Percentiles rank a stretch among this genome's conserved stretches.
These are phyloP conservation scores for Erigeron canadensis DNA, from an alignment of 129 eudicot species.

Conservation along the genomic window DNA sequence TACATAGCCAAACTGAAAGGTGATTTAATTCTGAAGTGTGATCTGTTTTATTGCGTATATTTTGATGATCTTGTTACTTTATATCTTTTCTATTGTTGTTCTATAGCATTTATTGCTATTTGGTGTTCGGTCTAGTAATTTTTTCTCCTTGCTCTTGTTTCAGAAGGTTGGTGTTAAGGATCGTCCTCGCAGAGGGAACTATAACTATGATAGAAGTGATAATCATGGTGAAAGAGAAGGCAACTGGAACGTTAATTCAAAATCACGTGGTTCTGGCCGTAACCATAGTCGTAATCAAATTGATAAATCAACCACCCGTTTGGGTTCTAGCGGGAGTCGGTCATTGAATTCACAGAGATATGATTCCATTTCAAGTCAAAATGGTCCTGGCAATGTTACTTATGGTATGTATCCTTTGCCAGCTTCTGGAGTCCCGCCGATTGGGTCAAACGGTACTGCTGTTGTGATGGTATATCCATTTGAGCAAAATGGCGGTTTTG, in stretches of 20 bases:
- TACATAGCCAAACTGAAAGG: too few species aligned
- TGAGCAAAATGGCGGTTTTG: slow-evolving; percentile 60
- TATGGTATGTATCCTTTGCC: slow-evolving; percentile 66
- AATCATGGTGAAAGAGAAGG: slow-evolving; percentile 68
- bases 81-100: too few species aligned
- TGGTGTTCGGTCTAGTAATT: not conserved
- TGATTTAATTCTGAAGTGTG: too few species aligned
- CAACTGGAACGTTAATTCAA: slow-evolving; percentile 62
- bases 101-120: not conserved
- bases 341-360: slow-evolving; percentile 61
- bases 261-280: slow-evolving; percentile 62
- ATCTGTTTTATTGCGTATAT: too few species aligned
- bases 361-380: slow-evolving; percentile 48
- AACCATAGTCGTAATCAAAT: slow-evolving; percentile 63
- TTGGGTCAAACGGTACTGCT: slow-evolving; percentile 61
- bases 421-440: slow-evolving; percentile 51
- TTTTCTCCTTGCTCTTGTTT: slow-evolving; percentile 20
- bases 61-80: too few species aligned
- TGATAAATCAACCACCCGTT: slow-evolving; percentile 61
- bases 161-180: slow-evolving; percentile 75
- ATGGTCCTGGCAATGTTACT: slow-evolving; percentile 48
- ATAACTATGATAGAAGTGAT: slow-evolving; percentile 68
- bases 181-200: slow-evolving; percentile 67
- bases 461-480: slow-evolving; percentile 77
- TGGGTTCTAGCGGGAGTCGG: slow-evolving; percentile 48